Base-by-base conservation (phyloP, 1,284 basidiomycete species). In the Melampsora occidentalis region DNA sequence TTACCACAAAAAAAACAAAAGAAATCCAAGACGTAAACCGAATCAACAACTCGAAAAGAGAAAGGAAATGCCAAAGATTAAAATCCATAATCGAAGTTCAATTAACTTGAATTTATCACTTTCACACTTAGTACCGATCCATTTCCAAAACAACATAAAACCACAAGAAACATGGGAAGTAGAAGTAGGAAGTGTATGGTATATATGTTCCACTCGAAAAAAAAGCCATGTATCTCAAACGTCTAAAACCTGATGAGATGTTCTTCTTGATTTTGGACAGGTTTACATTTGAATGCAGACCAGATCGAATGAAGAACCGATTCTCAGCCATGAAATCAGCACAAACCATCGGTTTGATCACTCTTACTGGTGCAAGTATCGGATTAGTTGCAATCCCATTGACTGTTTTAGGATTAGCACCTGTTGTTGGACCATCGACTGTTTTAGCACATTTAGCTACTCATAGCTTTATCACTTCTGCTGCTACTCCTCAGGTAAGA, bases 281-380 rank as follows among this genome's bases (percentile, higher is more conserved):
- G 71, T 72, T 72, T 20, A 72, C 25, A 33, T 72, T 72, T 42
- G 71, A 72, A 39, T 72, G 71, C 33, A 62, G 71, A 20, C 62
- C 49, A 25, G 71, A 72, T 42, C 31, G 42, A 64, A 46, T 62
- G n/a, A 64, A 46, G 25, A 72, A 72, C n/a, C 12, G 71, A 35
- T 72, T 64, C 33, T 72, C 71, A n/a, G 49, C 65, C 20, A 53
- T 49, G 12, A 62, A 53, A 66, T 72, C 71, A n/a, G 71, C 71
- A 5, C 49, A 22, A 35, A 72, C 46, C 25, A 62, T 72, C 22
- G 71, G 71, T 16, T 35, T 72, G 42, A 64, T 72, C 35, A 72
- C 62, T n/a, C 49, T 72, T 16, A 72, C 71, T 25, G 71, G 71
- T 39, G 71, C 71, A 0, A 72, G 63, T 35, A 72, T 72, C 57